A percentile compares a stretch with the other conserved stretches of the same genome.
phyloP scores from a whole-genome alignment of 2,329 filamentous ascomycete genomes.

The Aspergillus terreus region DNA sequence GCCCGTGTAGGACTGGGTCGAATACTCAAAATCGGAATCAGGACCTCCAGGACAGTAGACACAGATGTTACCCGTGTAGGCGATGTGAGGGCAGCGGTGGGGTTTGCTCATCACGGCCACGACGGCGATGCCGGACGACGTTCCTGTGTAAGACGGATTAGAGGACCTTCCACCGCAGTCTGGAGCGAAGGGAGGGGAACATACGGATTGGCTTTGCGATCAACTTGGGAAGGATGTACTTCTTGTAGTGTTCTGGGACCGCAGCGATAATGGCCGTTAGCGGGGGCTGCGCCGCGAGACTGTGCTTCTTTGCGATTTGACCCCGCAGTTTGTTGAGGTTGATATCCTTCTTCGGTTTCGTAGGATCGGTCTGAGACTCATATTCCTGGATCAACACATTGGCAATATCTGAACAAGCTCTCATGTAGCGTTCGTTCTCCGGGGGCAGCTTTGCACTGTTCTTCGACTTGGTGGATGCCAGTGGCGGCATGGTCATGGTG shows the following conservation, averaged over 20 bases:
- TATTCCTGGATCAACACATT: slow-evolving; percentile 92
- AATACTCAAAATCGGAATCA: slow-evolving; percentile 98
- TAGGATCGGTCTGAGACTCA: slow-evolving; percentile 71
- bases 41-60: slow-evolving; percentile 98
- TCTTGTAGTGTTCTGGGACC: slow-evolving; percentile 99
- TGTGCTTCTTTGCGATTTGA: slow-evolving; percentile 89
- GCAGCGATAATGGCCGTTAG: slow-evolving; percentile 96
- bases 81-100: slow-evolving; percentile 94
- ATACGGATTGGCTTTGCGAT: slow-evolving; percentile 93
- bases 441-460: slow-evolving; percentile 76
- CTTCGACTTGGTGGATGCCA: slow-evolving; percentile 48
- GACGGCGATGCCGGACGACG: slow-evolving; percentile 93
- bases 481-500: slow-evolving; percentile 56
- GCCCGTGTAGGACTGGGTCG: slow-evolving; percentile 96
- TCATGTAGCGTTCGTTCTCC: slow-evolving; percentile 90
- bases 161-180: background rate
- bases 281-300: slow-evolving; percentile 79
- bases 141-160: slow-evolving; percentile 53
- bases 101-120: slow-evolving; percentile 99
- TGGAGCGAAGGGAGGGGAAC: slow-evolving; percentile 22
- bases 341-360: slow-evolving; percentile 74
- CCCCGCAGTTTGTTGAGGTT: slow-evolving; percentile 87
- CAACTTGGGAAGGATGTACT: slow-evolving; percentile 93
- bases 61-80: slow-evolving; percentile 98
- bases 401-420: slow-evolving; percentile 93